These are phyloP conservation scores for Rhytidhysteron rufulum DNA, from an alignment of 2,329 filamentous ascomycete genomes.

Conservation along the genomic window DNA sequence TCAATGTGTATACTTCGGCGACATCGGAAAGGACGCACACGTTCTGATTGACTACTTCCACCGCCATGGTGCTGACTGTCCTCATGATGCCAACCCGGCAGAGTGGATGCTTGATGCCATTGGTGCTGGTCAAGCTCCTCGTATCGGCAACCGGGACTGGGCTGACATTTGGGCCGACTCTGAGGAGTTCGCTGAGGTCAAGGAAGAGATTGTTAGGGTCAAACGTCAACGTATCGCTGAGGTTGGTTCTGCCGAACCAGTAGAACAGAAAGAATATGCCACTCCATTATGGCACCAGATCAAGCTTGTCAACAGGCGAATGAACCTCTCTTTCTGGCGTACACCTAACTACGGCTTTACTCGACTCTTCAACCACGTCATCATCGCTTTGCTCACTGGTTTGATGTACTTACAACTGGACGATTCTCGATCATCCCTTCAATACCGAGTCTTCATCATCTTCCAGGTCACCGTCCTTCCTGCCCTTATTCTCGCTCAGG, in stretches of 20 bases:
- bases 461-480: constrained; percentile 87
- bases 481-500: constrained; percentile 76
- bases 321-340: constrained; percentile 77
- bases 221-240: constrained; percentile 57
- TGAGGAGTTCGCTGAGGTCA: constrained; percentile 63
- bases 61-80: constrained; percentile 55
- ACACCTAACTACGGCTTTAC: constrained; percentile 88
- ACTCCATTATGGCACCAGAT: constrained; percentile 77
- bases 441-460: constrained; percentile 84
- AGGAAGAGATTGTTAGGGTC: constrained; percentile 63
- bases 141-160: constrained; percentile 74
- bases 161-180: constrained; percentile 74
- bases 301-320: constrained; percentile 67
- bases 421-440: constrained; percentile 69
- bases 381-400: constrained; percentile 73
- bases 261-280: constrained; percentile 71
- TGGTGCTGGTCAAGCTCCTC: constrained; percentile 68
- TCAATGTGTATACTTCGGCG: constrained; percentile 79
- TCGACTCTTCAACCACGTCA: constrained; percentile 77
- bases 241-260: constrained; percentile 39
- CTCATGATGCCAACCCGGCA: constrained; percentile 52
- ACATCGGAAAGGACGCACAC: constrained; percentile 71
- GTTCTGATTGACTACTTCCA: constrained; percentile 60
- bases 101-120: constrained; percentile 88
- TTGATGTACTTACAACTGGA: constrained; percentile 76